Evolutionary conservation across 2,329 filamentous ascomycete species (phyloP).

Genomic region (Teratosphaeria epicoccoides): DNA sequence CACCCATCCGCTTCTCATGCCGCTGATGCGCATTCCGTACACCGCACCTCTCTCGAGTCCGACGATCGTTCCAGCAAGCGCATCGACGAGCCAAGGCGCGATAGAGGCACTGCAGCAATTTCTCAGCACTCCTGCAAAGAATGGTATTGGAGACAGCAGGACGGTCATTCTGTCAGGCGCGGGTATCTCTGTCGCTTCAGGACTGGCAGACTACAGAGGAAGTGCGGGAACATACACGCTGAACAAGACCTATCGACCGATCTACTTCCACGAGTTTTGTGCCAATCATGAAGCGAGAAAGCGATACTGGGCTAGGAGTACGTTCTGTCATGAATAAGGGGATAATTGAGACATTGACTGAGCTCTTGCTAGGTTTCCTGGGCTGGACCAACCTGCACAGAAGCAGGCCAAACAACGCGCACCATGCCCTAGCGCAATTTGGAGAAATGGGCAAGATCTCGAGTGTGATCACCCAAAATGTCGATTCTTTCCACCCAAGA

Average conservation of each 20-base stretch:
- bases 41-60: constrained; percentile 71
- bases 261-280: constrained; percentile 87
- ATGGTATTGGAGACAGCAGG: constrained; percentile 42
- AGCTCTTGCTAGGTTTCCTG: no score
- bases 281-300: constrained; percentile 73
- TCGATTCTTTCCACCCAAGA: constrained; percentile 79
- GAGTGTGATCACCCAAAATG: constrained; percentile 85
- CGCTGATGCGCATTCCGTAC: constrained; percentile 77
- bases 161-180: constrained; percentile 67
- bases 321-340: no score
- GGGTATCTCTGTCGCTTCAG: constrained; percentile 85
- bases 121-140: constrained; percentile 47
- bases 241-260: constrained; percentile 81
- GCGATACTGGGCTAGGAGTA: constrained; percentile 91
- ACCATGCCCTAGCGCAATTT: constrained; percentile 65
- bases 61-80: constrained; percentile 61
- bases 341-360: no score
- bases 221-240: constrained; percentile 82
- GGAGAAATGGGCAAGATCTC: constrained; percentile 61
- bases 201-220: constrained; percentile 85
- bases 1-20: constrained; percentile 13
- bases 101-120: constrained; percentile 69
- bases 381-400: constrained; percentile 77
- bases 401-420: constrained; percentile 68
- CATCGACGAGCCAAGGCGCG: constrained; percentile 59